These are phyloP conservation scores for Luffa aegyptiaca DNA, from an alignment of 306 rosid genomes.

Conservation along the genomic window DNA sequence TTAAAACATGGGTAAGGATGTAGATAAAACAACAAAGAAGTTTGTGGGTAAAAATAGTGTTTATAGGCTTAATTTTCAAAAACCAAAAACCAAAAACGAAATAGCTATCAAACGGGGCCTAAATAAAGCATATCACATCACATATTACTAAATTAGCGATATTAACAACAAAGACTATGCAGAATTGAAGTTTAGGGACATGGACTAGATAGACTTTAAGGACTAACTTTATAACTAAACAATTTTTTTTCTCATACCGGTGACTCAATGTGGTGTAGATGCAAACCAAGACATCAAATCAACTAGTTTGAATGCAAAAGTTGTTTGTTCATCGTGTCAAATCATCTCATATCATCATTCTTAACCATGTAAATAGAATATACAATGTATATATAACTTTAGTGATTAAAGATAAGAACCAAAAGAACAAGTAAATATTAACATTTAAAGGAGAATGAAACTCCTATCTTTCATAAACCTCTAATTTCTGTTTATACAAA, in stretches of 20 bases:
- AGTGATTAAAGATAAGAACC: no score
- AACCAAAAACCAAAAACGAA: no score
- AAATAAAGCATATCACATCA: no score
- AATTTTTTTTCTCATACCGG: neutral
- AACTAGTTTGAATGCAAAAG: neutral
- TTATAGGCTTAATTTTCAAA: no score
- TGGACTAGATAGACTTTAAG: neutral
- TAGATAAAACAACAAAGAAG: no score
- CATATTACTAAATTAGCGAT: no score
- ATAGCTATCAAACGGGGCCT: no score
- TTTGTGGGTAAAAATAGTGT: no score
- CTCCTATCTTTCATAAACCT: neutral
- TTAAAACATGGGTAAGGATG: no score
- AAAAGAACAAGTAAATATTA: no score
- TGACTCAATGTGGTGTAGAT: neutral
- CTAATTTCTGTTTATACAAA: conserved; percentile 14
- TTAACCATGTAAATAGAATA: neutral
- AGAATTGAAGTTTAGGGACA: neutral
- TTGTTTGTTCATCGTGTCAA: neutral
- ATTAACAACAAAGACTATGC: neutral
- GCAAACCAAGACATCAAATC: neutral
- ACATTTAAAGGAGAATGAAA: neutral
- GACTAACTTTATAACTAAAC: no score
- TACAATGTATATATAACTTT: no score
- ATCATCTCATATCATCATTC: neutral